Percentiles rank a stretch among this genome's conserved stretches.
phyloP scores from a whole-genome alignment of 2,329 filamentous ascomycete species.

The Colletotrichum euphorbiae region DNA sequence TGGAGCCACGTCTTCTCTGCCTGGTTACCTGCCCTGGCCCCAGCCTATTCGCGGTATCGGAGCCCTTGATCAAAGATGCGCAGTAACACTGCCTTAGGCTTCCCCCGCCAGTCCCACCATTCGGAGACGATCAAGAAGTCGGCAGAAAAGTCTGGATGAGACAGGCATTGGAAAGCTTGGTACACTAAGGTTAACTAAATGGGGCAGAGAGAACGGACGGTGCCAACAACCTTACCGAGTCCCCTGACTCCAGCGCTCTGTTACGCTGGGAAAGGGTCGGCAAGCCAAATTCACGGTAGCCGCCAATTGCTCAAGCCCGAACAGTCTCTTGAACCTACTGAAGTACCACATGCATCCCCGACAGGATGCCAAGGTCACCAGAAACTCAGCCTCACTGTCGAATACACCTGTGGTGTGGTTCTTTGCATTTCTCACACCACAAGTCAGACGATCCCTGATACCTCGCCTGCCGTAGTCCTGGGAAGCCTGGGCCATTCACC shows the following conservation, averaged over 20 bases:
- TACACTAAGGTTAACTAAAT: slow-evolving; percentile 26
- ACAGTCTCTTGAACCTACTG: slow-evolving; percentile 4
- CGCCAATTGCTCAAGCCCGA: slow-evolving; percentile 15
- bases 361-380: slow-evolving; percentile 28
- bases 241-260: slow-evolving; percentile 14
- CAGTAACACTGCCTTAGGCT: not conserved
- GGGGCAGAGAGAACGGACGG: slow-evolving; percentile 23
- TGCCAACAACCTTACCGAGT: slow-evolving; percentile 24
- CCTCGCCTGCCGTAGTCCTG: slow-evolving; percentile 15
- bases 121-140: slow-evolving; percentile 31
- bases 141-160: slow-evolving; percentile 31
- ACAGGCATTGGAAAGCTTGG: slow-evolving; percentile 37
- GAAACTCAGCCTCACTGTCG: slow-evolving; percentile 33
- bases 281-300: slow-evolving; percentile 12
- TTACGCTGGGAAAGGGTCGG: slow-evolving; percentile 12
- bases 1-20: slow-evolving; percentile 16
- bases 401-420: slow-evolving; percentile 27
- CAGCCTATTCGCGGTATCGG: slow-evolving; percentile 1
- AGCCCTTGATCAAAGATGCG: slow-evolving; percentile 6
- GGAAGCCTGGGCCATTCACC: slow-evolving; percentile 19
- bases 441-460: slow-evolving; percentile 1
- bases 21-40: slow-evolving; percentile 10
- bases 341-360: not conserved
- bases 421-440: slow-evolving; percentile 22
- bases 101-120: slow-evolving; percentile 4